Base-by-base conservation (phyloP, 495 filamentous ascomycete genomes). In the Lepidopterella palustris region DNA sequence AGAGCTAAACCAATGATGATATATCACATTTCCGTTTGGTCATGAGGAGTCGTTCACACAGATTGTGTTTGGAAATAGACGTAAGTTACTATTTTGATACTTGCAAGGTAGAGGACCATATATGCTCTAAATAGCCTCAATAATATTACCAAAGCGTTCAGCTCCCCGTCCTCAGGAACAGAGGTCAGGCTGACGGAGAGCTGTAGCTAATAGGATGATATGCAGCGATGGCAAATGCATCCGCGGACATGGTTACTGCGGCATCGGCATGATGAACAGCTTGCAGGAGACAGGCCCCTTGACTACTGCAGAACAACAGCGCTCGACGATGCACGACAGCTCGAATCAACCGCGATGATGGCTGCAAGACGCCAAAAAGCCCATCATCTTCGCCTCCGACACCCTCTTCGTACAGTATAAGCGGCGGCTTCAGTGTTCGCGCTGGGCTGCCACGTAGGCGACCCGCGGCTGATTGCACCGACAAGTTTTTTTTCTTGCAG, bases 371-470 rank as follows among this genome's bases (percentile, higher is more conserved):
- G 13, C 13, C 35, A 42, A 15, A 42, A 15, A 11, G 35, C 10
- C 35, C 35, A 42, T 42, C 35, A 35, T 35, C 31, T 5, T 35
- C 31, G 31, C n/a, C n/a, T n/a, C n/a, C n/a, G 21, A 10, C 45
- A 50, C 25, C 29, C 51, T 57, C 32, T 54, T 55, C 45, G 49
- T 60, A 35, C 55, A 53, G 60, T 39, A n/a, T 31, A 58, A 47
- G 55, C 55, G 47, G 60, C 58, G 50, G 25, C 49, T 31, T 47
- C 47, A 48, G 48, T 45, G 61, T 52, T 64, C 51, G 21, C 5
- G 20, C 51, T 35, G 29, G 57, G 28, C 63, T 66, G 63, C 63
- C 63, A 66, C 63, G 63, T 66, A 55, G n/a, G 58, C 47, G 40
- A 23, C 35, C 45, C 57, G 53, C 27, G 24, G 5, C 24, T 49